phyloP scores from a whole-genome alignment of 177 flowering plant species.

The Vitis hybrid region DNA sequence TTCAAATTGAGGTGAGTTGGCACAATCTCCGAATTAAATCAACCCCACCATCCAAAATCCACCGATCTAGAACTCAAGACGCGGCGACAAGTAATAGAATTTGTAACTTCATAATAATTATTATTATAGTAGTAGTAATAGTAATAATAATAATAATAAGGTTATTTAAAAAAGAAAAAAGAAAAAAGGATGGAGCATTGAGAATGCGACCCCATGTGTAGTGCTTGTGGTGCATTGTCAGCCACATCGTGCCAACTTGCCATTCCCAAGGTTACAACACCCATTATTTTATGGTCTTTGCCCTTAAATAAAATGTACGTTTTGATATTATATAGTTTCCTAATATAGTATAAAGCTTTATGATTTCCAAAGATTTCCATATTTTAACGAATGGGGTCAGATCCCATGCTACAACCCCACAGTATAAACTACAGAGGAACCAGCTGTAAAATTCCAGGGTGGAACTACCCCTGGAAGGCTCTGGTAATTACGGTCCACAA shows the following conservation, averaged over 20 bases:
- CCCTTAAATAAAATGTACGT: neutral
- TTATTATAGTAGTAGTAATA: too few relatives aligned
- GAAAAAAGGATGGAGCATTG: too few relatives aligned
- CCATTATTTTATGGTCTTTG: neutral
- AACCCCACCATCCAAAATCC: too few relatives aligned
- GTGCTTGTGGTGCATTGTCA: conserved; percentile 9
- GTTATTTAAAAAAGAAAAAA: neutral
- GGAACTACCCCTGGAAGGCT: conserved; percentile 1
- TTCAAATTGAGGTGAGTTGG: too few relatives aligned
- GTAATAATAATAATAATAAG: neutral
- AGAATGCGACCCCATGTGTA: conserved; percentile 4
- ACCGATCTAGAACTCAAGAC: too few relatives aligned
- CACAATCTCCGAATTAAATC: too few relatives aligned
- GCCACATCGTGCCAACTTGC: conserved; percentile 8
- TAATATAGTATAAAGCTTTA: conserved; percentile 4
- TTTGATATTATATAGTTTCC: neutral
- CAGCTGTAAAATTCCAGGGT: conserved; percentile 7
- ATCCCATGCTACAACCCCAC: conserved; percentile 6
- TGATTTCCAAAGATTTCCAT: conserved; percentile 9
- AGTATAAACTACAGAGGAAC: conserved; percentile 8
- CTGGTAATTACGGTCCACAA: neutral
- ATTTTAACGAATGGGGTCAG: conserved; percentile 15
- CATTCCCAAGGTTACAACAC: conserved; percentile 5
- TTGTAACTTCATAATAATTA: too few relatives aligned
- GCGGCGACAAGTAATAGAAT: too few relatives aligned